These are phyloP conservation scores for Aspergillus piperis DNA, from an alignment of 2,329 filamentous ascomycete species.

Conservation along the genomic window DNA sequence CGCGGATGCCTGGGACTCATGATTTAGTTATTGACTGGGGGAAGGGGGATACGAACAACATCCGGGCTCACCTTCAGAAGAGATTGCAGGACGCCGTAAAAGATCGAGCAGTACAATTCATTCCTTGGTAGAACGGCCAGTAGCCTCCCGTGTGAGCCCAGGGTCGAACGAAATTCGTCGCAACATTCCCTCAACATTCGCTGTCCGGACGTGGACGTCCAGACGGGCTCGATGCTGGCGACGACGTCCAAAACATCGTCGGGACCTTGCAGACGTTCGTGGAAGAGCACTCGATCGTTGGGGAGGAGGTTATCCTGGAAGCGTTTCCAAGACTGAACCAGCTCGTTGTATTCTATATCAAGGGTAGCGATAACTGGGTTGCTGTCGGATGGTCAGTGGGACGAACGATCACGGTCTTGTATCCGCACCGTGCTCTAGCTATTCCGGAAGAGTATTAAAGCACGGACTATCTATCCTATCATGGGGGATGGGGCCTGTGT, in stretches of 20 bases:
- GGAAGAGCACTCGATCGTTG: slow-evolving; percentile 31
- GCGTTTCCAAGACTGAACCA: slow-evolving; percentile 38
- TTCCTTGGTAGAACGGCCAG: slow-evolving; percentile 31
- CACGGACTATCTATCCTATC: neutral
- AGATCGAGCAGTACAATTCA: slow-evolving; percentile 33
- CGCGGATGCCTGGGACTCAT: slow-evolving; percentile 32
- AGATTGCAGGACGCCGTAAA: slow-evolving; percentile 40
- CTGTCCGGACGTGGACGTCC: slow-evolving; percentile 31
- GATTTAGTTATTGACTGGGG: neutral
- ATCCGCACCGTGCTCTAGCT: neutral
- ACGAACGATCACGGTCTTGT: no score
- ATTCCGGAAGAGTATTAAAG: neutral
- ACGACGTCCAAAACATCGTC: slow-evolving; percentile 34
- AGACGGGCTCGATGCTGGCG: slow-evolving; percentile 28
- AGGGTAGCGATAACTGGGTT: slow-evolving; percentile 35
- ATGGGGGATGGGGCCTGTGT: slow-evolving; percentile 8
- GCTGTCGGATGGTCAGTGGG: slow-evolving; percentile 18
- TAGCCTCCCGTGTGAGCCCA: slow-evolving; percentile 31
- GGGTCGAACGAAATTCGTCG: slow-evolving; percentile 31
- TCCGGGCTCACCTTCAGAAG: slow-evolving; percentile 35
- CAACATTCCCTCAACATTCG: slow-evolving; percentile 30
- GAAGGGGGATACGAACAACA: neutral
- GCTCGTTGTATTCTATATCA: slow-evolving; percentile 42
- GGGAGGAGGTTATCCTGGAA: slow-evolving; percentile 34
- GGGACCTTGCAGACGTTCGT: slow-evolving; percentile 30